phyloP scores from a whole-genome alignment of 768 basidiomycete species.

The Cubamyces sp. region DNA sequence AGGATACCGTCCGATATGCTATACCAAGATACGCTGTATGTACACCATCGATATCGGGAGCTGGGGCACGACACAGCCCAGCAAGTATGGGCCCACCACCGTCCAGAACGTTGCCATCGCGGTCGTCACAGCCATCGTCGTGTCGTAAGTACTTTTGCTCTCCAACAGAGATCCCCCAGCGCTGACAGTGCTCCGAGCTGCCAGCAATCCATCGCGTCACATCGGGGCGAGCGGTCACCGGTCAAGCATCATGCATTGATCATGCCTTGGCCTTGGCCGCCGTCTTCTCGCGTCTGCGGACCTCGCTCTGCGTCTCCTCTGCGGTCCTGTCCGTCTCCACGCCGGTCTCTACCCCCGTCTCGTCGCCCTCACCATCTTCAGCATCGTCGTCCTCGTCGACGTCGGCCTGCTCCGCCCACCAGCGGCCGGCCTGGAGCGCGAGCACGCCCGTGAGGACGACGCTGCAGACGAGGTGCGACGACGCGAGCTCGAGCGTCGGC shows the following conservation, averaged over 20 bases:
- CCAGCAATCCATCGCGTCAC: not conserved
- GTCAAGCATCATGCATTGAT: not conserved
- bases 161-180: not conserved
- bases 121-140: conserved; percentile 6
- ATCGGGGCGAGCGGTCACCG: not conserved
- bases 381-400: conserved; percentile 54
- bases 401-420: conserved; percentile 82
- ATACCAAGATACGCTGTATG: conserved; percentile 3
- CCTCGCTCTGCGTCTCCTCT: conserved; percentile 10
- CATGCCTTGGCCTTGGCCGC: conserved; percentile 13
- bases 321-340: conserved; percentile 20
- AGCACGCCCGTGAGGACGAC: conserved; percentile 89
- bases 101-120: not conserved
- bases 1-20: conserved; percentile 11
- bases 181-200: not conserved
- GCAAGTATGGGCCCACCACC: not conserved
- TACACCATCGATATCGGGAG: too few species aligned
- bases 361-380: conserved; percentile 7
- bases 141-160: conserved; percentile 21
- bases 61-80: too few species aligned
- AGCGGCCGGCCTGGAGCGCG: conserved; percentile 79
- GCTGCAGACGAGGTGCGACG: conserved; percentile 83
- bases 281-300: conserved; percentile 12
- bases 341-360: conserved; percentile 7
- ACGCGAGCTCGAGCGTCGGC: conserved; percentile 78